Percentiles rank a stretch among this genome's conserved stretches.
Conservation (phyloP, 768 basidiomycete genomes). For the Epithele typhae region DNA sequence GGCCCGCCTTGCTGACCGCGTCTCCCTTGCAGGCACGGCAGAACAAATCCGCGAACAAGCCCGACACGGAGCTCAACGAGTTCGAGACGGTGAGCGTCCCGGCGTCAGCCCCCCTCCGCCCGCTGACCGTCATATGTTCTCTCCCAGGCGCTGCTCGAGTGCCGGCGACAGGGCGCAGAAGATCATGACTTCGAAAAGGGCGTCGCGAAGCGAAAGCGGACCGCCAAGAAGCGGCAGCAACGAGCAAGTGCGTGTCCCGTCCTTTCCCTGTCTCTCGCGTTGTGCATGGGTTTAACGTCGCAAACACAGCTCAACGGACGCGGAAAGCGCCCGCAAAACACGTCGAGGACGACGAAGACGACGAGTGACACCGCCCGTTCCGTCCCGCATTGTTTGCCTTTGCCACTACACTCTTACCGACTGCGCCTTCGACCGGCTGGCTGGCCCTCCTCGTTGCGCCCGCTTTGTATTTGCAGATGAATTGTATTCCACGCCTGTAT, state of each 20-base stretch:
- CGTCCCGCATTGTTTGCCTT: no score
- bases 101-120: background rate
- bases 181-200: constrained; percentile 88
- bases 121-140: background rate
- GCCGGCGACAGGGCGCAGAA: constrained; percentile 81
- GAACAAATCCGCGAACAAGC: constrained; percentile 90
- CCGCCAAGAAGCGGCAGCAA: constrained; percentile 71
- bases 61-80: constrained; percentile 90
- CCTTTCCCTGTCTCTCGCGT: no score
- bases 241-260: no score
- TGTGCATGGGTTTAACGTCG: no score
- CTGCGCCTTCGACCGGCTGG: no score
- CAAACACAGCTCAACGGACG: no score
- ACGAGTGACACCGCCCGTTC: no score
- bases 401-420: no score
- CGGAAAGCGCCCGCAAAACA: no score
- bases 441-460: no score
- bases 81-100: constrained; percentile 68
- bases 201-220: constrained; percentile 76
- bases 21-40: constrained; percentile 55
- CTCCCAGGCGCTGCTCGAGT: constrained; percentile 75
- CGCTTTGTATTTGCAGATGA: background rate
- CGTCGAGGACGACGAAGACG: no score
- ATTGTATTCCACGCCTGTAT: constrained; percentile 10
- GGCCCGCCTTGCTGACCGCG: background rate